These are phyloP conservation scores for Recurvomyces mirabilis DNA, from an alignment of 495 filamentous ascomycete genomes.

Conservation along the genomic window DNA sequence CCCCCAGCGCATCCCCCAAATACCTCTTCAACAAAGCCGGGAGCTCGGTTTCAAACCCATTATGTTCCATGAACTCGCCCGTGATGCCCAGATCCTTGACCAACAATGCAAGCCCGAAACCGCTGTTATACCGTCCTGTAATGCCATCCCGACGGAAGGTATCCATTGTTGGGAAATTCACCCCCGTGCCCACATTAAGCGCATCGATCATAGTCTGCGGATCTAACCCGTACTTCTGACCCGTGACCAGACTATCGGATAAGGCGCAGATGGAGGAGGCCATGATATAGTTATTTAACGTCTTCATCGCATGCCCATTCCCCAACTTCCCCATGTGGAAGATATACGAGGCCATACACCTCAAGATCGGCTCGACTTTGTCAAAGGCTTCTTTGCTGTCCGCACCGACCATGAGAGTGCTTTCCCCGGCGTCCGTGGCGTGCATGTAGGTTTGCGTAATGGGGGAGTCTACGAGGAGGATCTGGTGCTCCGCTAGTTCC, in stretches of 20 bases:
- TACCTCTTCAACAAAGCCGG: slow-evolving; percentile 14
- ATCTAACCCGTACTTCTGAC: slow-evolving; percentile 26
- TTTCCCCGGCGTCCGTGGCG: slow-evolving; percentile 22
- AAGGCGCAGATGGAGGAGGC: slow-evolving; percentile 23
- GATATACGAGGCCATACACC: slow-evolving; percentile 21
- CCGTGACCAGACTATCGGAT: slow-evolving; percentile 23
- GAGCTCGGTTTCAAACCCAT: slow-evolving; percentile 19
- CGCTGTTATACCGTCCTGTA: slow-evolving; percentile 20
- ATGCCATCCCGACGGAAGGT: slow-evolving; percentile 21
- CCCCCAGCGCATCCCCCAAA: slow-evolving; percentile 19
- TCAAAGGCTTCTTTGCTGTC: slow-evolving; percentile 16
- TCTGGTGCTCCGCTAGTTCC: slow-evolving; percentile 20
- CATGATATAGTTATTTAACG: slow-evolving; percentile 28
- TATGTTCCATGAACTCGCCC: slow-evolving; percentile 25
- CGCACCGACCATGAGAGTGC: slow-evolving; percentile 23
- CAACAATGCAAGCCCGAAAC: slow-evolving; percentile 24
- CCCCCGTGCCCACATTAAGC: slow-evolving; percentile 26
- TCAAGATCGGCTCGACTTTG: slow-evolving; percentile 22
- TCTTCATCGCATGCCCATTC: slow-evolving; percentile 28
- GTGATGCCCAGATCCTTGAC: slow-evolving; percentile 28
- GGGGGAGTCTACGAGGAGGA: slow-evolving; percentile 25
- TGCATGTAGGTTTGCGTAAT: slow-evolving; percentile 27
- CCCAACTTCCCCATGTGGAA: slow-evolving; percentile 23
- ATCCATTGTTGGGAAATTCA: slow-evolving; percentile 25
- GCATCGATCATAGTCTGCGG: slow-evolving; percentile 28